Evolutionary conservation across 192 early-diverging fungal genomes (phyloP).

Genomic region (Backusella liffmaniae): DNA sequence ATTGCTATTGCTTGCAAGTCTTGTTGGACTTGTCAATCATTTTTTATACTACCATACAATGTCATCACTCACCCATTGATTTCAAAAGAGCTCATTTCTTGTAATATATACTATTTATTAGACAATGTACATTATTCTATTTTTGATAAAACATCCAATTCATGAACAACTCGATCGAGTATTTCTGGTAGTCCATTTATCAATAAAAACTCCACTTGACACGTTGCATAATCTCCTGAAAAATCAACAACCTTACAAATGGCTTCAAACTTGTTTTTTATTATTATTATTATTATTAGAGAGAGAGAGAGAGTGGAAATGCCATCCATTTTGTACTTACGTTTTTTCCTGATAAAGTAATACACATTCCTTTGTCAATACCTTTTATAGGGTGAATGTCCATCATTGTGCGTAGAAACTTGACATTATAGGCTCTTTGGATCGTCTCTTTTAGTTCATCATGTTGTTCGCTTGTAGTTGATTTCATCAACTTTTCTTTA

Average conservation of each 20-base stretch:
- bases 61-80: not conserved
- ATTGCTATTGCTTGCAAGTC: constrained; percentile 18
- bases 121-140: not conserved
- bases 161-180: not conserved
- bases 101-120: not conserved
- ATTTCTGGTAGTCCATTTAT: not conserved
- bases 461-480: not conserved
- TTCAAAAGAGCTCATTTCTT: not conserved
- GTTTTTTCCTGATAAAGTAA: not conserved
- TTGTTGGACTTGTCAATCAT: constrained; percentile 25
- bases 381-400: constrained; percentile 12
- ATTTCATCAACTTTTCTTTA: not conserved
- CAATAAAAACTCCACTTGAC: constrained; percentile 2
- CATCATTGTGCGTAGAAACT: constrained; percentile 4
- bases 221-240: not conserved
- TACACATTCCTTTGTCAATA: not conserved
- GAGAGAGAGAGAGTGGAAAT: too few species aligned
- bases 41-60: constrained; percentile 13
- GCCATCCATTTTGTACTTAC: not conserved
- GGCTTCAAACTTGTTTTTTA: not conserved
- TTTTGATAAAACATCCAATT: not conserved
- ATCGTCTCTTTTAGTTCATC: not conserved
- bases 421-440: not conserved
- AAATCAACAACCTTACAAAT: not conserved
- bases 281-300: not conserved